These are phyloP conservation scores for Mycena chlorophos DNA, from an alignment of 768 basidiomycete species.

Conservation along the genomic window DNA sequence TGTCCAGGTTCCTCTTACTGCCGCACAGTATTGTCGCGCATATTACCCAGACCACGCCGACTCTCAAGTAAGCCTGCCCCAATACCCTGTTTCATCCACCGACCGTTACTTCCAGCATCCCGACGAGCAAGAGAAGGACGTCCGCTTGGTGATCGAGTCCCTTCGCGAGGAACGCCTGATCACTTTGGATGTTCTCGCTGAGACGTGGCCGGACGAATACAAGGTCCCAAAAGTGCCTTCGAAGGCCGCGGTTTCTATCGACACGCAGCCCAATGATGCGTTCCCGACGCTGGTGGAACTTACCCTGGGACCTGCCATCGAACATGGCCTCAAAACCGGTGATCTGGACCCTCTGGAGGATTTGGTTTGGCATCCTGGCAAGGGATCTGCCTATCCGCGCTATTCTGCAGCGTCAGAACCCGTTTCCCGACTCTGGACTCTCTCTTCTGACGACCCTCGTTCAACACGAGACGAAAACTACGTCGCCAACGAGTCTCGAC, in stretches of 20 bases:
- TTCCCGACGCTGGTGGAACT: slow-evolving; percentile 31
- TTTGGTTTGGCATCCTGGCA: slow-evolving; percentile 32
- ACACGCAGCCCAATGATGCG: not conserved
- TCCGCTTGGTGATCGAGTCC: slow-evolving; percentile 13
- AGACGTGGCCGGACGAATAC: slow-evolving; percentile 29
- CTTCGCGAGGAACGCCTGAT: slow-evolving; percentile 22
- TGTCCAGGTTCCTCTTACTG: slow-evolving; percentile 15
- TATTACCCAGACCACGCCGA: slow-evolving; percentile 19
- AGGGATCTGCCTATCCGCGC: slow-evolving; percentile 22
- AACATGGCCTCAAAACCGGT: slow-evolving; percentile 24
- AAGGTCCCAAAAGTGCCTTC: not conserved
- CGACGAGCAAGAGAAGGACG: slow-evolving; percentile 14
- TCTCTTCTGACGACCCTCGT: slow-evolving; percentile 26
- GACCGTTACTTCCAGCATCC: not conserved
- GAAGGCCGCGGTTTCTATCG: not conserved
- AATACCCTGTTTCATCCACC: too few relatives aligned
- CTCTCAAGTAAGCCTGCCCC: not conserved
- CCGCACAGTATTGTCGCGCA: slow-evolving; percentile 21
- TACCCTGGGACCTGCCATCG: slow-evolving; percentile 27
- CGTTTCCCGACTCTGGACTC: slow-evolving; percentile 30
- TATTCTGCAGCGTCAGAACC: slow-evolving; percentile 20
- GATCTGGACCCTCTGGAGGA: slow-evolving; percentile 28
- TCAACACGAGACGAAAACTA: slow-evolving; percentile 15
- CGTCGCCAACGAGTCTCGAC: slow-evolving; percentile 22
- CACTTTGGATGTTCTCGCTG: slow-evolving; percentile 23